Conservation (phyloP, 116 monocot species). For the Cymodocea nodosa region DNA sequence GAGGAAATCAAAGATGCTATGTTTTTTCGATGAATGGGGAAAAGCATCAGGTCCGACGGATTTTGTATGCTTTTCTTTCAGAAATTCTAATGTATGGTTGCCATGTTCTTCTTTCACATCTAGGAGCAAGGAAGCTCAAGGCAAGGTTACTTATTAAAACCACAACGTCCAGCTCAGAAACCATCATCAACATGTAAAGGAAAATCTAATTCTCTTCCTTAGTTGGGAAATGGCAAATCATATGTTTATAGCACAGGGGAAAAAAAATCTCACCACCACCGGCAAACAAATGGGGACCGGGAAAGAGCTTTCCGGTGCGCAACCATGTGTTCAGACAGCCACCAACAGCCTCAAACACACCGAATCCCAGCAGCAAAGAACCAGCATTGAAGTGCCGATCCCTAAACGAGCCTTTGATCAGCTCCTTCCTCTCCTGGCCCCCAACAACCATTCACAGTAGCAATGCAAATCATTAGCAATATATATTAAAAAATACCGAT, state of each 20-base stretch:
- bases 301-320: constrained; percentile 84
- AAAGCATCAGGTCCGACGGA: too few relatives aligned
- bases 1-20: too few relatives aligned
- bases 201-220: neutral
- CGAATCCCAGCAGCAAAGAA: constrained; percentile 70
- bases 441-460: neutral
- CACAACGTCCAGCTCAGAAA: too few relatives aligned
- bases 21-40: too few relatives aligned
- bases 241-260: neutral
- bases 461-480: neutral
- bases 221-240: neutral
- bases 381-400: constrained; percentile 84
- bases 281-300: constrained; percentile 81
- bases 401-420: constrained; percentile 63
- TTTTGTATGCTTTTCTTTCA: too few relatives aligned
- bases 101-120: too few relatives aligned
- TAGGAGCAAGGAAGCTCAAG: too few relatives aligned
- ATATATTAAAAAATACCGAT: neutral
- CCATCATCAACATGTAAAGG: too few relatives aligned
- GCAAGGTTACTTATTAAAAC: too few relatives aligned
- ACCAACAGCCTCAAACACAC: constrained; percentile 64
- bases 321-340: constrained; percentile 80
- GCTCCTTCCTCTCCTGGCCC: constrained; percentile 62
- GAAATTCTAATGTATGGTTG: too few relatives aligned
- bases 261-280: constrained; percentile 36